A percentile compares a stretch with the other conserved stretches of the same genome.
These are phyloP conservation scores for Davidsoniella virescens DNA, from an alignment of 2,329 filamentous ascomycete genomes.

Conservation along the genomic window DNA sequence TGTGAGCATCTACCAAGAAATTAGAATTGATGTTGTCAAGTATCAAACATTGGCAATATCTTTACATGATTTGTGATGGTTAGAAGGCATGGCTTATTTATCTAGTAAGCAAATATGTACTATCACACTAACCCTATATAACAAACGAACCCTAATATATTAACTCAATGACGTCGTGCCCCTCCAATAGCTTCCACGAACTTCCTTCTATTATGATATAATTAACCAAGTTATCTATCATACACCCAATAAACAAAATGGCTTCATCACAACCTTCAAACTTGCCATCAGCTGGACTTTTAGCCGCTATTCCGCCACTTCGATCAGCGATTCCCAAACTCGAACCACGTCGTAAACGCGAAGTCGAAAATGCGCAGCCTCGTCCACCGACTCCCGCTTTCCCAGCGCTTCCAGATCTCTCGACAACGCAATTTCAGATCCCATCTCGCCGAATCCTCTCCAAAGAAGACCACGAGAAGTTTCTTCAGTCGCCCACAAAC, in stretches of 20 bases:
- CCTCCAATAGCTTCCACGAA: background rate
- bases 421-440: conserved; percentile 42
- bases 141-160: background rate
- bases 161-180: conserved; percentile 5
- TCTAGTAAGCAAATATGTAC: too few species aligned
- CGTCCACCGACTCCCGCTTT: conserved; percentile 62
- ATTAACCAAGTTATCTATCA: background rate
- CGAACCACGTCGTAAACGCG: conserved; percentile 43
- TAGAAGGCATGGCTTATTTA: too few species aligned
- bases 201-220: background rate
- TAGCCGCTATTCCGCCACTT: conserved; percentile 19
- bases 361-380: conserved; percentile 37
- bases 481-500: conserved; percentile 61
- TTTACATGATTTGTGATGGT: too few species aligned
- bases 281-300: background rate
- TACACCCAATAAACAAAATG: background rate
- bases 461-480: conserved; percentile 61
- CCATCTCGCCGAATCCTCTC: conserved; percentile 74
- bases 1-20: too few species aligned
- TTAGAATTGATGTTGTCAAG: too few species aligned
- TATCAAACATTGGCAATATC: too few species aligned
- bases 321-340: conserved; percentile 49
- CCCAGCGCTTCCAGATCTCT: conserved; percentile 41
- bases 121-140: background rate
- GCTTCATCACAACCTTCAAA: background rate